These are phyloP conservation scores for Hemisphaericaspora lyxosophila DNA, from an alignment of 1,139 yeast genomes.

Conservation along the genomic window DNA sequence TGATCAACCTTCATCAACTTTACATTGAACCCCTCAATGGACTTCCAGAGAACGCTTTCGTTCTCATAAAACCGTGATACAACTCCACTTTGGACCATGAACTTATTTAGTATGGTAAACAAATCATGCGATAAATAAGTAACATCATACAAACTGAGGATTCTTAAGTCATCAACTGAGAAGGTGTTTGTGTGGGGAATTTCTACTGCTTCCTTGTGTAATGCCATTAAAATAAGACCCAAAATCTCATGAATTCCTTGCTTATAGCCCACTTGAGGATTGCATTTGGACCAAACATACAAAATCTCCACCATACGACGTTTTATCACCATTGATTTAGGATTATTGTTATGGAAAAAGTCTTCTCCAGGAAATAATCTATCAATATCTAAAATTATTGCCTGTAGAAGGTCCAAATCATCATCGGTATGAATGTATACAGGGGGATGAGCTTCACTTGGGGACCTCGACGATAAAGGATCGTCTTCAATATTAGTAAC, in stretches of 20 bases:
- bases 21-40: conserved; percentile 48
- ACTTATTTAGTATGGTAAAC: conserved; percentile 45
- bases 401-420: conserved; percentile 31
- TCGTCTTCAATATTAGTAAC: conserved; percentile 13
- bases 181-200: conserved; percentile 37
- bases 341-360: conserved; percentile 38
- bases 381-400: conserved; percentile 64
- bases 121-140: conserved; percentile 46
- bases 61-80: conserved; percentile 42
- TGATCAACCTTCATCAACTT: conserved; percentile 50
- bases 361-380: conserved; percentile 62
- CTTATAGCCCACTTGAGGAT: conserved; percentile 55
- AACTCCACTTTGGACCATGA: conserved; percentile 40
- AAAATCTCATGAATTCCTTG: conserved; percentile 73
- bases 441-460: conserved; percentile 7
- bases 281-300: conserved; percentile 54
- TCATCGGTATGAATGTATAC: conserved; percentile 10
- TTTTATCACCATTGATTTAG: conserved; percentile 24
- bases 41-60: conserved; percentile 40
- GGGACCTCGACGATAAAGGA: conserved; percentile 12
- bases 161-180: conserved; percentile 33
- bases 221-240: conserved; percentile 55
- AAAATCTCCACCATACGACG: conserved; percentile 50
- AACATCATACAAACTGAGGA: conserved; percentile 39
- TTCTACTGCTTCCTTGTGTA: conserved; percentile 40